A percentile compares a stretch with the other conserved stretches of the same genome.
Evolutionary conservation across 108 stramenopile species (phyloP).

Genomic region (Nannochloropsis gaditana): DNA sequence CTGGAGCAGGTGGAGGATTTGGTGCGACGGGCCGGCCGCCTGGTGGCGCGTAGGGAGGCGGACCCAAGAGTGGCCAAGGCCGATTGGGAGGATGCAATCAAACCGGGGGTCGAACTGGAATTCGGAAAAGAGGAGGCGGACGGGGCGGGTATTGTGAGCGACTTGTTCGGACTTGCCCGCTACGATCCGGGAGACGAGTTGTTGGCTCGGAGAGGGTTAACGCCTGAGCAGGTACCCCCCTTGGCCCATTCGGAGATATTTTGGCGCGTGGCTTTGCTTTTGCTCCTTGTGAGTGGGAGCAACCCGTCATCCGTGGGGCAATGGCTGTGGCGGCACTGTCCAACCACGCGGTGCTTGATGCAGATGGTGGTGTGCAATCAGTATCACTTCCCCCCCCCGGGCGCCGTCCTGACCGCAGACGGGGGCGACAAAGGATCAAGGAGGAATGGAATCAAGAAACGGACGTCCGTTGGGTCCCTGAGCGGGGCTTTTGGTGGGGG

Average conservation of each 20-base stretch:
- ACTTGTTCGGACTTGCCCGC: background rate
- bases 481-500: background rate
- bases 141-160: background rate
- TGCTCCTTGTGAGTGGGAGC: constrained; percentile 1
- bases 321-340: background rate
- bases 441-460: background rate
- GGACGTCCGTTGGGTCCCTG: background rate
- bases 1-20: background rate
- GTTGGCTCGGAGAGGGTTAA: background rate
- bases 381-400: constrained; percentile 1
- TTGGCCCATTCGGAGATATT: background rate
- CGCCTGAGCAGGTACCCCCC: background rate
- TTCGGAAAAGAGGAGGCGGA: background rate
- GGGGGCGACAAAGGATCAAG: background rate
- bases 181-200: background rate
- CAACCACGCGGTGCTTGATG: constrained; percentile 10
- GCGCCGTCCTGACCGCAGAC: background rate
- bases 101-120: background rate
- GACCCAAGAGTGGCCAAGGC: background rate
- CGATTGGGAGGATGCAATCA: background rate
- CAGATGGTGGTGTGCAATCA: constrained; percentile 15
- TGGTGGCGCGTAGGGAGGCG: background rate
- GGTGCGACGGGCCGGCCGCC: background rate
- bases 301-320: background rate
- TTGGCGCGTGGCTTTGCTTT: background rate